Evolutionary conservation across 495 filamentous ascomycete species (phyloP).

Genomic region (Penicillium ucsense): DNA sequence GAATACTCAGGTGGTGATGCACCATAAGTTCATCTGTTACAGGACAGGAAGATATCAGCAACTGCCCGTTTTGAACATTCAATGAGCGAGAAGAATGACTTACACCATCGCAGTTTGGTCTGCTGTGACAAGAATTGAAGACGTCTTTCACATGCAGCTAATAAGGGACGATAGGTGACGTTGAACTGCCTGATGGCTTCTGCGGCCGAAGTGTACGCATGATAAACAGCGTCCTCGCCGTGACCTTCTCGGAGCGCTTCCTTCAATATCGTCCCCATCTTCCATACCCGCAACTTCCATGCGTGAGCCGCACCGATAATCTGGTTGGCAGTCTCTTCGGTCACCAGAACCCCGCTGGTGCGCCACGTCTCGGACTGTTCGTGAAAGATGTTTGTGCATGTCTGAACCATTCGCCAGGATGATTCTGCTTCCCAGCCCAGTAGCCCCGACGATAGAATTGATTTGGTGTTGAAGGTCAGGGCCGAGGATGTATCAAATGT

Average conservation of each 20-base stretch:
- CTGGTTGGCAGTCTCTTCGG: conserved; percentile 12
- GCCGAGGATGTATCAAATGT: conserved; percentile 14
- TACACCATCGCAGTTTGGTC: conserved; percentile 14
- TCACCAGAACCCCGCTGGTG: conserved; percentile 7
- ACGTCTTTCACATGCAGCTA: conserved; percentile 8
- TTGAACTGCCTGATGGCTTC: conserved; percentile 10
- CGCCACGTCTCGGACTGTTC: conserved; percentile 11
- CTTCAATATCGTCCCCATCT: conserved; percentile 9
- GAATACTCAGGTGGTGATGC: conserved; percentile 10
- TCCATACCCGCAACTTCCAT: conserved; percentile 11
- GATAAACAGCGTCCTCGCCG: conserved; percentile 9
- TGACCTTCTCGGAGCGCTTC: conserved; percentile 11
- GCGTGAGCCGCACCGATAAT: conserved; percentile 10
- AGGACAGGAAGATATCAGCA: background rate
- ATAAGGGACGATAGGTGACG: conserved; percentile 8
- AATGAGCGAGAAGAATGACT: background rate
- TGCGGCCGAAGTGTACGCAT: conserved; percentile 5
- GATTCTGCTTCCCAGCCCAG: conserved; percentile 7
- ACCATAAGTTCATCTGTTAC: conserved; percentile 8
- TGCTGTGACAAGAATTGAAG: conserved; percentile 10
- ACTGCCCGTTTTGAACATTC: no score
- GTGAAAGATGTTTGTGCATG: conserved; percentile 12
- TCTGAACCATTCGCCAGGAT: conserved; percentile 8
- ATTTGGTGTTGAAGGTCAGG: conserved; percentile 11
- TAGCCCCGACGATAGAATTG: conserved; percentile 7